Percentiles rank a stretch among this genome's conserved stretches.
Conservation (phyloP, 148 eudicot genomes). For the Chenopodium berlandieri region DNA sequence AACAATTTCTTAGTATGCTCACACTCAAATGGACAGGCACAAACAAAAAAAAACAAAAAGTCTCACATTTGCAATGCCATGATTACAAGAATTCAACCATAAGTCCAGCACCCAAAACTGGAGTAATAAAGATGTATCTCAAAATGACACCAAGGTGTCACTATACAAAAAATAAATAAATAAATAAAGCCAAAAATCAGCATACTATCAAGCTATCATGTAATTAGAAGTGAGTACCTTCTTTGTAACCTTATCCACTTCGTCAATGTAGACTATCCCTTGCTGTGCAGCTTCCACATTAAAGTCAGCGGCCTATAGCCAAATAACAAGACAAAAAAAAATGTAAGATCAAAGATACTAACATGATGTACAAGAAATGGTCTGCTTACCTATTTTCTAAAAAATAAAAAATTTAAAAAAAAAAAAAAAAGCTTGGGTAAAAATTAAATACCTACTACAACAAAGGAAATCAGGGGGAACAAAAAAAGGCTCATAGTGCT, state of each 20-base stretch:
- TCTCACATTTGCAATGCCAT: background rate
- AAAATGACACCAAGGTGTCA: background rate
- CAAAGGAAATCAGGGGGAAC: background rate
- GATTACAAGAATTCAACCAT: background rate
- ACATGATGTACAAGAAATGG: background rate
- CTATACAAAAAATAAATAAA: background rate
- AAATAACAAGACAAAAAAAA: background rate
- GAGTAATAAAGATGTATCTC: background rate
- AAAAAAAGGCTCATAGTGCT: background rate
- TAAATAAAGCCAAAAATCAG: background rate
- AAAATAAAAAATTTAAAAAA: too few species aligned
- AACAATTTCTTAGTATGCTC: background rate
- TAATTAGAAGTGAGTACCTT: slow-evolving; percentile 50
- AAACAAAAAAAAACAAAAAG: background rate
- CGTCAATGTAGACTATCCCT: slow-evolving; percentile 98
- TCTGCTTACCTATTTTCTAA: background rate
- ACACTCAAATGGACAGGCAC: background rate
- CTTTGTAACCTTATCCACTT: slow-evolving; percentile 98
- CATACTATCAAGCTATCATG: background rate
- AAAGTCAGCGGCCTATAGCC: slow-evolving; percentile 76
- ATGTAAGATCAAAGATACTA: background rate
- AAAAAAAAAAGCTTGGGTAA: background rate
- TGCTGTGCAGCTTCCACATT: slow-evolving; percentile 98
- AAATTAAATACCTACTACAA: background rate
- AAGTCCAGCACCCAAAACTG: background rate